Percentiles rank a stretch among this genome's conserved stretches.
phyloP scores from a whole-genome alignment of 2,329 filamentous ascomycete genomes.

The Rhynchosporium secalis region DNA sequence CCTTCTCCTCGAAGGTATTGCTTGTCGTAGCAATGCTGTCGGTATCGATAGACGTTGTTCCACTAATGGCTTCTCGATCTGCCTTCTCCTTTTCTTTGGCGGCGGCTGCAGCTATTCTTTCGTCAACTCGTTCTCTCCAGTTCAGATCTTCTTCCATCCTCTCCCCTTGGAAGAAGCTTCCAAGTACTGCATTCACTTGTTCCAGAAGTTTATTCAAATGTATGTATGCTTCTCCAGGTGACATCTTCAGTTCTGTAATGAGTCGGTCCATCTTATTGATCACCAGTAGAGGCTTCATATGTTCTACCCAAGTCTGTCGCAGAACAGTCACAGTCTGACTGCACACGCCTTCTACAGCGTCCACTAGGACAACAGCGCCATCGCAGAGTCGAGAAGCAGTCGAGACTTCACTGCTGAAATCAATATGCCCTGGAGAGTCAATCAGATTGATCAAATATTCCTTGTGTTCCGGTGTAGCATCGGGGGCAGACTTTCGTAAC shows the following conservation, averaged over 20 bases:
- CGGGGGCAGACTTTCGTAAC: conserved; percentile 69
- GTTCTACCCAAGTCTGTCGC: conserved; percentile 92
- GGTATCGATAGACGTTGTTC: conserved; percentile 45
- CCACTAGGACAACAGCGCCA: conserved; percentile 89
- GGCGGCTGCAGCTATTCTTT: conserved; percentile 71
- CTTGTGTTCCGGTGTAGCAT: conserved; percentile 68
- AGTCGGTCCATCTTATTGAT: conserved; percentile 99
- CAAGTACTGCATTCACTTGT: conserved; percentile 95
- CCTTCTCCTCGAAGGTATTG: conserved; percentile 79
- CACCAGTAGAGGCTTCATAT: conserved; percentile 88
- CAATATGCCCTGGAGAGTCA: conserved; percentile 96
- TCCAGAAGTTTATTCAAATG: conserved; percentile 89
- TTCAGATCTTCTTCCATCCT: conserved; percentile 97
- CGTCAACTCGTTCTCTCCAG: conserved; percentile 92
- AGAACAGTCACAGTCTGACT: conserved; percentile 97
- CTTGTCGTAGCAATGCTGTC: conserved; percentile 57
- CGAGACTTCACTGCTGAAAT: conserved; percentile 97
- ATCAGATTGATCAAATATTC: conserved; percentile 98
- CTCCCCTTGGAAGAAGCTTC: conserved; percentile 96
- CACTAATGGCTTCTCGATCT: conserved; percentile 37
- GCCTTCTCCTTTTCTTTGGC: conserved; percentile 56
- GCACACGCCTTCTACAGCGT: conserved; percentile 96
- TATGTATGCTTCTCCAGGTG: conserved; percentile 80
- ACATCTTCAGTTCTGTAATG: conserved; percentile 93
- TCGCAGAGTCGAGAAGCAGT: conserved; percentile 93